Percentiles rank a stretch among this genome's conserved stretches.
Evolutionary conservation across 208 protist genomes (phyloP).

Genomic region (Acanthamoeba rhysodes): DNA sequence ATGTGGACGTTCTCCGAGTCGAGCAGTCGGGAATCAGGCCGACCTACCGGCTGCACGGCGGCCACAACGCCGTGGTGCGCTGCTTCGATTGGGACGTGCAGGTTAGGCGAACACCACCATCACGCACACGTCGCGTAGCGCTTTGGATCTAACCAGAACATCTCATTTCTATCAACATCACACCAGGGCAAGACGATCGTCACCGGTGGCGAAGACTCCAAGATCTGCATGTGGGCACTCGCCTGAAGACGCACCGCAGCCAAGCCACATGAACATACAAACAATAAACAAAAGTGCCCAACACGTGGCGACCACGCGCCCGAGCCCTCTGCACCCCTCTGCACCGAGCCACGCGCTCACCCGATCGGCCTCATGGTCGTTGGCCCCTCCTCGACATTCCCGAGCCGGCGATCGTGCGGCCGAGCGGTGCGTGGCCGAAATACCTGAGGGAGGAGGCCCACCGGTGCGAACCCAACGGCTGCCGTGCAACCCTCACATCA

Average conservation of each 20-base stretch:
- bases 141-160: background rate
- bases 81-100: slow-evolving; percentile 68
- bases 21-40: slow-evolving; percentile 50
- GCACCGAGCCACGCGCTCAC: too few relatives aligned
- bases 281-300: too few relatives aligned
- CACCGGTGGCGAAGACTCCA: slow-evolving; percentile 52
- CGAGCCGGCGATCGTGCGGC: too few relatives aligned
- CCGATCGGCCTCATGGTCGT: too few relatives aligned
- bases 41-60: slow-evolving; percentile 12
- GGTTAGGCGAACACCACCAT: background rate
- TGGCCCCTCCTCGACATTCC: too few relatives aligned
- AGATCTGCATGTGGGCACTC: slow-evolving; percentile 44
- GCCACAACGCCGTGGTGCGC: slow-evolving; percentile 16
- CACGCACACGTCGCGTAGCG: background rate
- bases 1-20: slow-evolving; percentile 18
- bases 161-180: background rate
- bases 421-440: too few relatives aligned
- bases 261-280: too few relatives aligned
- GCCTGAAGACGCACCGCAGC: background rate
- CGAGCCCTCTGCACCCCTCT: too few relatives aligned
- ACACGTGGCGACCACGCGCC: too few relatives aligned
- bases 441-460: too few relatives aligned
- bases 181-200: background rate
- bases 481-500: too few relatives aligned
- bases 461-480: too few relatives aligned